A percentile compares a stretch with the other conserved stretches of the same genome.
These are phyloP conservation scores for Cryptosporidium viatorum DNA, from an alignment of 169 alveolate genomes.

Conservation along the genomic window DNA sequence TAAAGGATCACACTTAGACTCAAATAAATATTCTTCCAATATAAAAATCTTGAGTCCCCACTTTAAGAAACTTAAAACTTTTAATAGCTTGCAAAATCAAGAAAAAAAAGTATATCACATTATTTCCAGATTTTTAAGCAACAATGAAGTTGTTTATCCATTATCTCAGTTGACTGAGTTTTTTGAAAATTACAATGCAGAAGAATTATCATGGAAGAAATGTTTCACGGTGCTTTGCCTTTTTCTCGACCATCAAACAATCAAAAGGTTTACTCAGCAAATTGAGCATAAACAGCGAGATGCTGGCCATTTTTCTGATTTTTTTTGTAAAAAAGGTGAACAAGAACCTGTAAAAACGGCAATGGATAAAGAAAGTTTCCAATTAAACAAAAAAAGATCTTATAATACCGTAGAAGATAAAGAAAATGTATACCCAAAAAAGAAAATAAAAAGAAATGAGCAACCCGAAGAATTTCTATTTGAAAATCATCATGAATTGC, in stretches of 20 bases:
- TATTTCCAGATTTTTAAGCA: background rate
- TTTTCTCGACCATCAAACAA: constrained; percentile 24
- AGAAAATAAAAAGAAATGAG: background rate
- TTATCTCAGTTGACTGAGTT: constrained; percentile 7
- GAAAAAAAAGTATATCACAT: constrained; percentile 15
- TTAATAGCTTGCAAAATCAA: background rate
- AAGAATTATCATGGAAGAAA: constrained; percentile 6
- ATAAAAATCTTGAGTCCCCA: background rate
- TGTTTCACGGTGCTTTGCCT: constrained; percentile 18
- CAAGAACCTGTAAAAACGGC: background rate
- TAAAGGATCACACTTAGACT: background rate
- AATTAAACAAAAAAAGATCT: background rate
- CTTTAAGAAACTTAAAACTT: constrained; percentile 1
- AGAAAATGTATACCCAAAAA: background rate
- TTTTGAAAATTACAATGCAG: constrained; percentile 1
- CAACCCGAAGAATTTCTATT: background rate
- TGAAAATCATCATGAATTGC: background rate
- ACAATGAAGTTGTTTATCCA: background rate
- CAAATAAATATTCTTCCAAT: background rate
- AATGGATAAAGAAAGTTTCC: background rate
- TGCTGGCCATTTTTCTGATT: background rate
- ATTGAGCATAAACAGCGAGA: background rate
- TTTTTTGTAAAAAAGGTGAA: background rate
- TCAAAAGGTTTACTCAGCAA: background rate
- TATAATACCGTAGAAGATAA: background rate